A percentile compares a stretch with the other conserved stretches of the same genome.
Conservation (phyloP, 495 filamentous ascomycete genomes). For the Penicillium angulare region DNA sequence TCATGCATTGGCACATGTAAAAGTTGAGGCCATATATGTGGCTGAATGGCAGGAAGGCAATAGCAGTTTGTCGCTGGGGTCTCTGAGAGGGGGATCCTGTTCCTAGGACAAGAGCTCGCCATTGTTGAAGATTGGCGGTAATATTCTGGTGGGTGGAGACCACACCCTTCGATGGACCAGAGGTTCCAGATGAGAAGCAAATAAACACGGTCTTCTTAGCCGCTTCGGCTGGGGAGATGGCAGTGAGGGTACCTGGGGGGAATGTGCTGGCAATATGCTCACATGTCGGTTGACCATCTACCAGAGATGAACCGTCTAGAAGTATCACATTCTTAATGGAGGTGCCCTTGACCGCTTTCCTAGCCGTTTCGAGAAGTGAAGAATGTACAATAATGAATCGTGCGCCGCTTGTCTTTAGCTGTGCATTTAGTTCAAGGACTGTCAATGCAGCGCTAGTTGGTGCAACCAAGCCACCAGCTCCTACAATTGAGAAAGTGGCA, state of each 20-base stretch:
- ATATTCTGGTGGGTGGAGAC: constrained; percentile 76
- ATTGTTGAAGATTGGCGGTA: constrained; percentile 57
- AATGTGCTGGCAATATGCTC: constrained; percentile 20
- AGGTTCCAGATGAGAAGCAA: constrained; percentile 26
- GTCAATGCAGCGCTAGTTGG: constrained; percentile 83
- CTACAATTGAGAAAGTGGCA: constrained; percentile 67
- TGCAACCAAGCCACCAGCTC: constrained; percentile 71
- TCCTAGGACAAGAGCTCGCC: constrained; percentile 14
- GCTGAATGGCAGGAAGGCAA: constrained; percentile 83
- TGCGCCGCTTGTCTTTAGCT: constrained; percentile 72
- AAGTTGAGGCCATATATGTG: constrained; percentile 69
- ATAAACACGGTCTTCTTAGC: constrained; percentile 12
- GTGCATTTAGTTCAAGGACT: constrained; percentile 75
- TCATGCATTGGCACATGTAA: constrained; percentile 21
- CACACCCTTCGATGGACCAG: constrained; percentile 36
- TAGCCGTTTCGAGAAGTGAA: constrained; percentile 56
- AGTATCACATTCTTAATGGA: constrained; percentile 17
- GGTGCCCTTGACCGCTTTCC: constrained; percentile 53
- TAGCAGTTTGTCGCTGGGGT: constrained; percentile 53
- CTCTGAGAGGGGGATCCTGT: constrained; percentile 9
- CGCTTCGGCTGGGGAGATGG: constrained; percentile 10
- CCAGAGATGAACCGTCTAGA: constrained; percentile 8
- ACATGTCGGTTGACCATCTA: constrained; percentile 18
- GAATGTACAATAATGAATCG: constrained; percentile 69
- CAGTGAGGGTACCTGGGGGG: constrained; percentile 2